Percentiles rank a stretch among this genome's conserved stretches.
Evolutionary conservation across 768 basidiomycete genomes (phyloP).

Genomic region (Sarcomyxa edulis): DNA sequence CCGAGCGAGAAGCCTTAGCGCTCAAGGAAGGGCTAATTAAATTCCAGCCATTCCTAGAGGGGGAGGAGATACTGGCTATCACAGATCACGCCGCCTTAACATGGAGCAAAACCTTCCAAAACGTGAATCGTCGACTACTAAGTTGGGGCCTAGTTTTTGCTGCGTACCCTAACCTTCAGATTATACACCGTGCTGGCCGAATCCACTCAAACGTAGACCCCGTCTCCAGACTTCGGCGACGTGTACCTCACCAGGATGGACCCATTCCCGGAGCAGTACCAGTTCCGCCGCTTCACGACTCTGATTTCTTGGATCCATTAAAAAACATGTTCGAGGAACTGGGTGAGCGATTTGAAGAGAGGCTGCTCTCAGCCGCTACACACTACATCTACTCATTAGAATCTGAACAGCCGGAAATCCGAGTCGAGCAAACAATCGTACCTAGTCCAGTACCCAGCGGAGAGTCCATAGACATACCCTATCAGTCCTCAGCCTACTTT

Average conservation of each 20-base stretch:
- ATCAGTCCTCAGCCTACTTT: too few species aligned
- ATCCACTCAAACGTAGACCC: conserved; percentile 28
- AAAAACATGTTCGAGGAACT: conserved; percentile 20
- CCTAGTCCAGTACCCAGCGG: too few species aligned
- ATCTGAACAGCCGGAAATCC: too few species aligned
- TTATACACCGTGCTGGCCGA: conserved; percentile 24
- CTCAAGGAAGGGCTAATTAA: conserved; percentile 23
- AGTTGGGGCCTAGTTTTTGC: conserved; percentile 27
- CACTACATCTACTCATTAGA: conserved; percentile 1
- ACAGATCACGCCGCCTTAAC: conserved; percentile 20
- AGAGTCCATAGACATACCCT: too few species aligned
- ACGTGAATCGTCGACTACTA: conserved; percentile 16
- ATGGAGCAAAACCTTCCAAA: conserved; percentile 18
- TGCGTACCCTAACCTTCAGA: conserved; percentile 22
- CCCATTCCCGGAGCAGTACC: conserved; percentile 8
- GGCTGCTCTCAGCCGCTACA: conserved; percentile 13
- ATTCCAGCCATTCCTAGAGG: conserved; percentile 30
- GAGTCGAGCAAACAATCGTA: too few species aligned
- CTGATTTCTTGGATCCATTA: conserved; percentile 14
- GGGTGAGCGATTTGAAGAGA: conserved; percentile 20
- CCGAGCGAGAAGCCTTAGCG: conserved; percentile 24
- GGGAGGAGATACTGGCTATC: conserved; percentile 19
- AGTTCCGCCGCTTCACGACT: neutral
- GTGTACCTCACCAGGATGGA: conserved; percentile 11
- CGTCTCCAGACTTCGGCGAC: conserved; percentile 12